Evolutionary conservation across 306 rosid species (phyloP).

Genomic region (Clitoria ternatea): DNA sequence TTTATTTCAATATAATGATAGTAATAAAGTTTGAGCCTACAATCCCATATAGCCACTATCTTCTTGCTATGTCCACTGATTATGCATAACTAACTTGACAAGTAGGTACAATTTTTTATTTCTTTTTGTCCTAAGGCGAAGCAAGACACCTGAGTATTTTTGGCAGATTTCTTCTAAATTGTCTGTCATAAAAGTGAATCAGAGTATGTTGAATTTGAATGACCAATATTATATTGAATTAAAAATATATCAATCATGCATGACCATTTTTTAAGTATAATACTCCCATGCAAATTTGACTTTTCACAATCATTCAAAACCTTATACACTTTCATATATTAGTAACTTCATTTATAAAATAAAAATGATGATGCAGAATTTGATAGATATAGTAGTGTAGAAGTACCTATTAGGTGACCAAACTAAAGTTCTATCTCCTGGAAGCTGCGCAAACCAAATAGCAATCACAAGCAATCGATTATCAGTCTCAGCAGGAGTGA

Average conservation of each 20-base stretch:
- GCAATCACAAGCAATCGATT: conserved; percentile 40
- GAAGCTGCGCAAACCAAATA: conserved; percentile 82
- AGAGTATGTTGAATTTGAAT: too few species aligned
- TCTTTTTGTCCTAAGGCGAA: neutral
- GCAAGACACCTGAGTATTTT: neutral
- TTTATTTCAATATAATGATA: too few species aligned
- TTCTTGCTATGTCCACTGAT: neutral
- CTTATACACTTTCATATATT: neutral
- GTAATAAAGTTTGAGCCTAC: too few species aligned
- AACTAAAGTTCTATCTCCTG: conserved; percentile 61
- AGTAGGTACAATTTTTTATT: neutral
- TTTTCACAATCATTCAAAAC: neutral
- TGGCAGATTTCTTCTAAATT: neutral
- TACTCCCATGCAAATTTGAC: neutral
- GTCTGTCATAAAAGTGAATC: too few species aligned
- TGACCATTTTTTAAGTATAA: too few species aligned
- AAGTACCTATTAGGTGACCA: conserved; percentile 79
- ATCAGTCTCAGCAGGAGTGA: conserved; percentile 38
- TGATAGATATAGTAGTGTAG: neutral
- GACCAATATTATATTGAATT: too few species aligned
- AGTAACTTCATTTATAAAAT: neutral
- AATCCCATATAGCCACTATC: neutral
- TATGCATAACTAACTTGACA: neutral
- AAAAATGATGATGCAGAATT: neutral
- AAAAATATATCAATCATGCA: too few species aligned